These are phyloP conservation scores for Pseudonectria buxi DNA, from an alignment of 2,329 filamentous ascomycete genomes.

Conservation along the genomic window DNA sequence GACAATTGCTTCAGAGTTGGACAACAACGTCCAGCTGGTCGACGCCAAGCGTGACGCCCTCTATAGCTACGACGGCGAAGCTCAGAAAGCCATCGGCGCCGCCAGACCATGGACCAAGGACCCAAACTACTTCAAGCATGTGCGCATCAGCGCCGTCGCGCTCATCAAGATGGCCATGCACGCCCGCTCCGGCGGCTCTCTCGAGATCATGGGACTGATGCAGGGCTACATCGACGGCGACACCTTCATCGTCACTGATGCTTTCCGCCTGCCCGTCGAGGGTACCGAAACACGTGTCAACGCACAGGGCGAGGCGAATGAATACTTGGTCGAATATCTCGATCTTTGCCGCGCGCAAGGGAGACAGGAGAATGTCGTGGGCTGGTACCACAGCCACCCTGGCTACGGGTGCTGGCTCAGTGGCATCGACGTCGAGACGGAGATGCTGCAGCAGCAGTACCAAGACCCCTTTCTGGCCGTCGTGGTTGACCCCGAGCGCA, in stretches of 20 bases:
- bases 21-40: conserved; percentile 77
- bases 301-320: conserved; percentile 89
- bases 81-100: conserved; percentile 59
- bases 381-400: conserved; percentile 97
- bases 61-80: conserved; percentile 69
- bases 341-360: conserved; percentile 67
- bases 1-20: conserved; percentile 61
- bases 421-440: conserved; percentile 89
- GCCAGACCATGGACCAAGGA: conserved; percentile 70
- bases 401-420: conserved; percentile 98
- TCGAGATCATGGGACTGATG: conserved; percentile 98
- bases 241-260: conserved; percentile 86
- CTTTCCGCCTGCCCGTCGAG: conserved; percentile 88
- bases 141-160: conserved; percentile 88
- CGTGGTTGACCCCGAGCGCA: conserved; percentile 93
- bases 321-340: conserved; percentile 90
- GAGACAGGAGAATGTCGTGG: conserved; percentile 83
- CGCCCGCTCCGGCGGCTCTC: conserved; percentile 81
- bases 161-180: conserved; percentile 99
- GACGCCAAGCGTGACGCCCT: conserved; percentile 85
- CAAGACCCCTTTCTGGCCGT: conserved; percentile 91
- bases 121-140: conserved; percentile 83
- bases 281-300: conserved; percentile 98
- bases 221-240: conserved; percentile 84
- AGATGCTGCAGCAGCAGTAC: conserved; percentile 76